Conservation (phyloP, 331 rosid genomes). For the Acacia pycnantha region DNA sequence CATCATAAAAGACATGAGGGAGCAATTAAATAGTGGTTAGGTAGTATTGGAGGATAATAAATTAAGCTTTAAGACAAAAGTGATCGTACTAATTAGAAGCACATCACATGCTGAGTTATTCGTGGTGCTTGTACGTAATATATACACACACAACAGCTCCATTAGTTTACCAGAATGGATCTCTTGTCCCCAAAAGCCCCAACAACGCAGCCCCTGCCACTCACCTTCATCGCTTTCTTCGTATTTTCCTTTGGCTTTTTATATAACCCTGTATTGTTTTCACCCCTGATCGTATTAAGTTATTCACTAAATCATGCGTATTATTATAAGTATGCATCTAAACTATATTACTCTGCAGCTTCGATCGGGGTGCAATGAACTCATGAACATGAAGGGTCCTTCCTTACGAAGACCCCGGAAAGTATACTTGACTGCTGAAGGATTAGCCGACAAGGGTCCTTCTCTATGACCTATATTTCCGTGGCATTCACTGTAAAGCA, state of each 20-base stretch:
- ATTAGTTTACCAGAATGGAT: slow-evolving; percentile 48
- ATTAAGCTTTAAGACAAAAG: slow-evolving; percentile 11
- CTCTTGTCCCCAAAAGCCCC: slow-evolving; percentile 67
- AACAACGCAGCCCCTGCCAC: slow-evolving; percentile 52
- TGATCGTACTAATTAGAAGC: slow-evolving; percentile 19
- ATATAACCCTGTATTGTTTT: neutral
- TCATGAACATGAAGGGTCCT: neutral
- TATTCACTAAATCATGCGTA: neutral
- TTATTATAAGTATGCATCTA: slow-evolving; percentile 19
- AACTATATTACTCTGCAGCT: neutral
- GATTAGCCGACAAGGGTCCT: slow-evolving; percentile 48
- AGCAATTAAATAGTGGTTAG: slow-evolving; percentile 8
- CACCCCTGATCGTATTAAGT: neutral
- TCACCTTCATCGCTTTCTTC: slow-evolving; percentile 31
- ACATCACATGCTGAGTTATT: slow-evolving; percentile 52
- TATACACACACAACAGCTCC: slow-evolving; percentile 38
- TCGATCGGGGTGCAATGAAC: neutral
- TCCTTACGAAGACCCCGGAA: slow-evolving; percentile 17
- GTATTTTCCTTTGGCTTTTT: slow-evolving; percentile 13
- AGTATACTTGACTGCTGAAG: slow-evolving; percentile 42
- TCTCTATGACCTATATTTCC: slow-evolving; percentile 34
- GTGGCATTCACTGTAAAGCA: slow-evolving; percentile 27
- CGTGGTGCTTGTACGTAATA: slow-evolving; percentile 26
- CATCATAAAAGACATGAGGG: neutral
- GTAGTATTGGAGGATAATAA: slow-evolving; percentile 4